These are phyloP conservation scores for Vigna radiata DNA, from an alignment of 306 rosid genomes.

Conservation along the genomic window DNA sequence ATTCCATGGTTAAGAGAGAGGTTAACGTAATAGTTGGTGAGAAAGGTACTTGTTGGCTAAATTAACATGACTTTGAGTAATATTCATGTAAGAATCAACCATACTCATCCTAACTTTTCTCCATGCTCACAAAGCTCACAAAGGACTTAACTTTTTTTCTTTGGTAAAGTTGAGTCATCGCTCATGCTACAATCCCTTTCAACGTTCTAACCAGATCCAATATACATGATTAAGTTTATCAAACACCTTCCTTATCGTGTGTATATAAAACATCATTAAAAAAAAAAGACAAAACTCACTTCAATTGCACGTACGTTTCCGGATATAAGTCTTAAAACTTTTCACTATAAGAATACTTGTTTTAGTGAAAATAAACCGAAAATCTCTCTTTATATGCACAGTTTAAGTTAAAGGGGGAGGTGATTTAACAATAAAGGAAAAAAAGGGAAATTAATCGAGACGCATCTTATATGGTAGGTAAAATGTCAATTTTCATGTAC, in stretches of 20 bases:
- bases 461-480: background rate
- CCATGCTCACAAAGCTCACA: constrained; percentile 12
- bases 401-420: too few relatives aligned
- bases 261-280: too few relatives aligned
- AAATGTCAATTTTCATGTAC: background rate
- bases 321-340: too few relatives aligned
- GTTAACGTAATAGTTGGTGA: constrained; percentile 42
- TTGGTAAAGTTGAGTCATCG: constrained; percentile 19
- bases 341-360: too few relatives aligned
- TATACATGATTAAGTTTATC: too few relatives aligned
- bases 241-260: too few relatives aligned
- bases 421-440: background rate
- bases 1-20: constrained; percentile 31
- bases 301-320: too few relatives aligned
- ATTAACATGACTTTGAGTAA: constrained; percentile 40
- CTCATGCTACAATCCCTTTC: constrained; percentile 2
- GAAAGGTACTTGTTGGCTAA: constrained; percentile 51
- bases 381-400: too few relatives aligned
- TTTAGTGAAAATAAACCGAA: too few relatives aligned
- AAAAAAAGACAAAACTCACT: too few relatives aligned
- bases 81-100: constrained; percentile 33
- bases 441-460: background rate
- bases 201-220: too few relatives aligned
- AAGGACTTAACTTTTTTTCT: constrained; percentile 12
- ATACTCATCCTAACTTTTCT: background rate